phyloP scores from a whole-genome alignment of 1,139 yeast genomes.

The Wickerhamomyces sp. region DNA sequence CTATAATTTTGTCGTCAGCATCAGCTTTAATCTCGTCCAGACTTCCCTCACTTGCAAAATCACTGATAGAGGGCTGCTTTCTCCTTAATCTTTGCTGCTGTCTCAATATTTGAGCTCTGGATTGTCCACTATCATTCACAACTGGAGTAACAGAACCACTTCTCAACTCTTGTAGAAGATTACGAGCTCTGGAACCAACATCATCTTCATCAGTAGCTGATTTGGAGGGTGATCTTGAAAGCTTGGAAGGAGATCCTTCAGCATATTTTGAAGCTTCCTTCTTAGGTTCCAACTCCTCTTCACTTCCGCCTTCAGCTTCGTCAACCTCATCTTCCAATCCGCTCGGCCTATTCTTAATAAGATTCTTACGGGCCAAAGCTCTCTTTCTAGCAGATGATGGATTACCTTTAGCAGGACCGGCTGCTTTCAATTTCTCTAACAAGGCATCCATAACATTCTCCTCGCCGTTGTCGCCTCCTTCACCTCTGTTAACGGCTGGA shows the following conservation, averaged over 20 bases:
- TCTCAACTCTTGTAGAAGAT: slow-evolving; percentile 52
- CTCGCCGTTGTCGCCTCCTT: slow-evolving; percentile 20
- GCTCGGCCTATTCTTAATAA: slow-evolving; percentile 36
- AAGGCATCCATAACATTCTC: slow-evolving; percentile 67
- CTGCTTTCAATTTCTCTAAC: slow-evolving; percentile 66
- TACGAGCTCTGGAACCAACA: slow-evolving; percentile 57
- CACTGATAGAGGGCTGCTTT: slow-evolving; percentile 9
- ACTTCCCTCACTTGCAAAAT: not conserved
- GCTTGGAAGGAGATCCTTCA: slow-evolving; percentile 9
- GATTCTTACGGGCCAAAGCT: slow-evolving; percentile 67
- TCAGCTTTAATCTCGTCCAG: slow-evolving; percentile 1
- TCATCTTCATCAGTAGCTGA: slow-evolving; percentile 30
- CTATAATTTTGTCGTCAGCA: slow-evolving; percentile 1
- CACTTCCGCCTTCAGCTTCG: slow-evolving; percentile 14
- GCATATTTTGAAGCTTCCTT: slow-evolving; percentile 6
- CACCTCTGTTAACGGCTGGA: slow-evolving; percentile 4
- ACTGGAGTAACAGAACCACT: slow-evolving; percentile 26
- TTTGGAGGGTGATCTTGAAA: not conserved
- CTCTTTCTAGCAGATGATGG: slow-evolving; percentile 77
- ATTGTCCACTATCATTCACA: slow-evolving; percentile 13
- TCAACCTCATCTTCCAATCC: slow-evolving; percentile 19
- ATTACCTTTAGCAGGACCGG: slow-evolving; percentile 68
- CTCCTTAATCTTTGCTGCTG: slow-evolving; percentile 25
- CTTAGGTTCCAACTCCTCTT: slow-evolving; percentile 8
- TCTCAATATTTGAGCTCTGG: slow-evolving; percentile 25